Evolutionary conservation across 192 early-diverging fungal species (phyloP).

Genomic region (Entomortierella chlamydospora): DNA sequence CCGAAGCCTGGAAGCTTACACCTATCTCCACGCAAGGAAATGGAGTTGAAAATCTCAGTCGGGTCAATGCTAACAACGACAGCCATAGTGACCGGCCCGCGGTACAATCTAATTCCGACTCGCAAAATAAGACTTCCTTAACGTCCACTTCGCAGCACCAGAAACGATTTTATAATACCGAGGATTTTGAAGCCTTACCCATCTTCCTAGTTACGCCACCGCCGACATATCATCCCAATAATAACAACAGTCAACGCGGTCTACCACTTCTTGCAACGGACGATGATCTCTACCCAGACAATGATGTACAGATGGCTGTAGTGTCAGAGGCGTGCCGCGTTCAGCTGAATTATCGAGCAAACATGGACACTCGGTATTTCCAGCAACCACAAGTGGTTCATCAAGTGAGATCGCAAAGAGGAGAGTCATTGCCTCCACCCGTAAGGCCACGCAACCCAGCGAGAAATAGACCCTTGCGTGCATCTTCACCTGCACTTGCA

Average conservation of each 20-base stretch:
- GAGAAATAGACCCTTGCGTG: neutral
- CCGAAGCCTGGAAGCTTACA: neutral
- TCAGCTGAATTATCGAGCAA: constrained; percentile 6
- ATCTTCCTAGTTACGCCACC: constrained; percentile 14
- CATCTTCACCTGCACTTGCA: neutral
- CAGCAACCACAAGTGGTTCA: neutral
- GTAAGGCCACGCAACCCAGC: neutral
- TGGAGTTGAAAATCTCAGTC: neutral
- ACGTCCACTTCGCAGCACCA: neutral
- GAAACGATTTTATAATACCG: constrained; percentile 18
- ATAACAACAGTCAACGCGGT: neutral
- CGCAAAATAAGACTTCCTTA: neutral
- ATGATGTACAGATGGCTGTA: neutral
- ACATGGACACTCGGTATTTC: neutral
- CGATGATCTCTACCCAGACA: neutral
- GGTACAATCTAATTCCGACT: no score
- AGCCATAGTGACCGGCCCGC: no score
- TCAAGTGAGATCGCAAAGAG: neutral
- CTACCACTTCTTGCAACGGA: neutral
- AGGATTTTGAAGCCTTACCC: constrained; percentile 15
- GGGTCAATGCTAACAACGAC: neutral
- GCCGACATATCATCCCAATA: neutral
- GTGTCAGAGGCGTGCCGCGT: constrained; percentile 18
- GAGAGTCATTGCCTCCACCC: neutral
- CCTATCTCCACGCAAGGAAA: neutral